These are phyloP conservation scores for Acrocalymma vagum DNA, from an alignment of 2,329 filamentous ascomycete genomes.

Conservation along the genomic window DNA sequence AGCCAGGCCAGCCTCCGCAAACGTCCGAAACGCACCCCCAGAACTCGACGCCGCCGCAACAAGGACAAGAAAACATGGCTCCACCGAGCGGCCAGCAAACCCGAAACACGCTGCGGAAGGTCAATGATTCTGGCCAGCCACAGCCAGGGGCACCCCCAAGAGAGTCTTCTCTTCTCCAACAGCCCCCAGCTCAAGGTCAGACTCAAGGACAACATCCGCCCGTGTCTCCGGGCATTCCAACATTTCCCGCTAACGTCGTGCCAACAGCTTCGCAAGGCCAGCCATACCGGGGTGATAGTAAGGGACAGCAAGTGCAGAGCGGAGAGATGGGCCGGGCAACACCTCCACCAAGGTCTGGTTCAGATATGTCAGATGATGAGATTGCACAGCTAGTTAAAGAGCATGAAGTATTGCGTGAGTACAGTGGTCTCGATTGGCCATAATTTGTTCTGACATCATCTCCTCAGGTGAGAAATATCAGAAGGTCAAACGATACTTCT, in stretches of 20 bases:
- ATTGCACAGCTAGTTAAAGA: slow-evolving; percentile 57
- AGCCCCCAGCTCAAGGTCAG: slow-evolving; percentile 47
- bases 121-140: slow-evolving; percentile 37
- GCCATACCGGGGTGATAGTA: slow-evolving; percentile 51
- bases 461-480: slow-evolving; percentile 88
- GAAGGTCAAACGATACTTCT: slow-evolving; percentile 97
- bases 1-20: slow-evolving; percentile 36
- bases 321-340: slow-evolving; percentile 51
- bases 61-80: slow-evolving; percentile 44
- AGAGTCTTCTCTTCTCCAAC: slow-evolving; percentile 45
- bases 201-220: slow-evolving; percentile 43
- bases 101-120: slow-evolving; percentile 45
- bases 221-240: slow-evolving; percentile 48
- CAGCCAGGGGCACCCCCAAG: slow-evolving; percentile 41
- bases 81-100: slow-evolving; percentile 27
- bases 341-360: slow-evolving; percentile 53
- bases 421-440: neutral
- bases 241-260: slow-evolving; percentile 56
- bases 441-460: slow-evolving; percentile 8
- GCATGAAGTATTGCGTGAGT: slow-evolving; percentile 59
- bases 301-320: slow-evolving; percentile 32
- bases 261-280: slow-evolving; percentile 55
- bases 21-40: slow-evolving; percentile 31
- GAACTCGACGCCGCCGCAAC: slow-evolving; percentile 39
- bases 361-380: slow-evolving; percentile 59